phyloP scores from a whole-genome alignment of 805 yeast species.

The Saccharomycopsis synnaedendra region DNA sequence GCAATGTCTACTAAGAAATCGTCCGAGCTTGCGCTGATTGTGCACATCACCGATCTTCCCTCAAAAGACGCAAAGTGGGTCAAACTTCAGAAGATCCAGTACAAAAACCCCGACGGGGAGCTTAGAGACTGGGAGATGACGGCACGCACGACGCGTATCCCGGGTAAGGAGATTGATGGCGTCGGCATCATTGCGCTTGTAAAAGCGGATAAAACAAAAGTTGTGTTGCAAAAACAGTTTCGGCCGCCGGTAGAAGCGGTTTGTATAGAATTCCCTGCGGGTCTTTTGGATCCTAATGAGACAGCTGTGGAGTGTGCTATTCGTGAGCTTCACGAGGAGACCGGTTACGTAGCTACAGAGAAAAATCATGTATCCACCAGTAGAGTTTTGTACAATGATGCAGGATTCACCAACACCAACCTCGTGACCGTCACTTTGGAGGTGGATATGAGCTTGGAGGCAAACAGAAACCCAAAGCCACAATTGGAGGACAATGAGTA shows the following conservation, averaged over 20 bases:
- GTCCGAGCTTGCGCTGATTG: slow-evolving; percentile 11
- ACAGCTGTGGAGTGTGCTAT: slow-evolving; percentile 68
- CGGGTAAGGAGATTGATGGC: slow-evolving; percentile 62
- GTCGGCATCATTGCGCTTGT: slow-evolving; percentile 81
- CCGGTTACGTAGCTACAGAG: slow-evolving; percentile 74
- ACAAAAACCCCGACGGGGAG: slow-evolving; percentile 61
- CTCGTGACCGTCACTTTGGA: slow-evolving; percentile 67
- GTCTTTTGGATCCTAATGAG: slow-evolving; percentile 80
- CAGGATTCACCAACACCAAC: slow-evolving; percentile 87
- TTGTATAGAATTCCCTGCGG: slow-evolving; percentile 92
- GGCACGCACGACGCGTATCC: slow-evolving; percentile 61
- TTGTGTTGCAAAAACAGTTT: slow-evolving; percentile 75
- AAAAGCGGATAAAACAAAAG: slow-evolving; percentile 27
- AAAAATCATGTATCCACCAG: slow-evolving; percentile 26
- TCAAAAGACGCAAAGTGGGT: slow-evolving; percentile 47
- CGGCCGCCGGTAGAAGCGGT: slow-evolving; percentile 88
- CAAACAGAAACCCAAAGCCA: slow-evolving; percentile 60
- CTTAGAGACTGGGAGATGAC: slow-evolving; percentile 87
- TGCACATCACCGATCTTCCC: slow-evolving; percentile 1
- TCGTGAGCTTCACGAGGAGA: slow-evolving; percentile 83
- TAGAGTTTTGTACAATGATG: slow-evolving; percentile 57
- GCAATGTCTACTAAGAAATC: slow-evolving; percentile 9
- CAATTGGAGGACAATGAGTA: slow-evolving; percentile 85
- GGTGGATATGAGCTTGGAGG: slow-evolving; percentile 55
- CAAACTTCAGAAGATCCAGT: slow-evolving; percentile 52